These are phyloP conservation scores for Globisporangium rhizosaccharum DNA, from an alignment of 352 stramenopile genomes.

Conservation along the genomic window DNA sequence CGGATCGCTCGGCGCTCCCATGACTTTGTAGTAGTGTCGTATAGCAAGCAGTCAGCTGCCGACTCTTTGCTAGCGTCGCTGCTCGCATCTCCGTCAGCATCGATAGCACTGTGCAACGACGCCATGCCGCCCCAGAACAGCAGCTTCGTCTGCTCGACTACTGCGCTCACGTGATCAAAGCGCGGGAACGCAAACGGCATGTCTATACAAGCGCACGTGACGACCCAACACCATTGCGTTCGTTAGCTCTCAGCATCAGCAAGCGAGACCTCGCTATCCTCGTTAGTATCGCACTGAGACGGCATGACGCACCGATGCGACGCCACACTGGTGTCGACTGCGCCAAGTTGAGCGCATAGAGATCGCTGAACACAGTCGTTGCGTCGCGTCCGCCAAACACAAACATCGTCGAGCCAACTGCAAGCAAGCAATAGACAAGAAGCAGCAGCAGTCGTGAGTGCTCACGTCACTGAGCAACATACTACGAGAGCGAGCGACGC, in stretches of 20 bases:
- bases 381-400: conserved; percentile 65
- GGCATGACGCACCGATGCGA: conserved; percentile 33
- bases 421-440: conserved; percentile 2
- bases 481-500: background rate
- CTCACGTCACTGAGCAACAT: background rate
- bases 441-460: background rate
- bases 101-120: conserved; percentile 24
- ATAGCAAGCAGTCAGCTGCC: conserved; percentile 28
- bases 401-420: conserved; percentile 68
- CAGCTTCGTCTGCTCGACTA: conserved; percentile 44
- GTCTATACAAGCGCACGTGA: conserved; percentile 5
- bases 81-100: conserved; percentile 13
- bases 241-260: background rate
- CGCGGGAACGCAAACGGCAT: conserved; percentile 15
- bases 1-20: conserved; percentile 39
- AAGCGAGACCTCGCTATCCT: no score
- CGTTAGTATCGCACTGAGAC: background rate
- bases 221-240: background rate
- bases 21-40: conserved; percentile 37
- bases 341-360: conserved; percentile 58
- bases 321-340: conserved; percentile 34
- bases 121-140: conserved; percentile 57
- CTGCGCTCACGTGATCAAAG: conserved; percentile 61
- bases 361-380: conserved; percentile 60
- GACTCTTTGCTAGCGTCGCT: conserved; percentile 8